Evolutionary conservation across 768 basidiomycete genomes (phyloP), one percentile per base, ranked within the genome.

Genomic region (Lanmaoa rubissima): DNA sequence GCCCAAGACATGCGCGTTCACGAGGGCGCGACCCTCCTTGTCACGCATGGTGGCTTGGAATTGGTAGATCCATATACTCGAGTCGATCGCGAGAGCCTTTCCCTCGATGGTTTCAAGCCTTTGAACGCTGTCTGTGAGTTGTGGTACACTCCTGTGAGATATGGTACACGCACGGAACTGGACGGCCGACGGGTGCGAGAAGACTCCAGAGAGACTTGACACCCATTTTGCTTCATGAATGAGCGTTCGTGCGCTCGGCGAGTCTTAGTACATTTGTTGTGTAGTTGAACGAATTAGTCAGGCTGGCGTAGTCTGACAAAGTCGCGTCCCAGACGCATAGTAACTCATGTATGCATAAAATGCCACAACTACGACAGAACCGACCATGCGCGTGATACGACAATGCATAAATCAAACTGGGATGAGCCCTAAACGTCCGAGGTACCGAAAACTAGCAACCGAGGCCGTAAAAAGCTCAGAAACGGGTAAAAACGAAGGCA

Each of bases 21-120:
- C 83, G 43, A 99, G 75, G 13, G 82, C 91, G 24, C 87, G 85
- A 28, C 97, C 97, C 56, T 98, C 94, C 67, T 94, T 98, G 73
- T 96, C 95, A 24, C 97, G 85, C 95, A 98, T 98, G 10, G 97
- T 98, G 21, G 96, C 95, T 75, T 98, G 96, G 67, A 99, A 99
- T 72, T 99, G 97, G 73, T 99, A 99, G 52, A 99, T 86, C 97
- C 97, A 99, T 61, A 99, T 98, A 63, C 94, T 97, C 4, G 95
- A 98, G 74, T 99, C 97, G 54, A 99, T 98, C 3, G 97, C 97
- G 76, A 99, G 84, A 11, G 85, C 77, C 70, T 94, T 96, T n/a
- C 94, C 94, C 66, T 95, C 94, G 69, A 95, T 83, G 0, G 90
- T 94, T 74, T 99, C 96, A 53, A 98, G 78, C 73, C 94, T 96